Percentiles rank a stretch among this genome's conserved stretches.
These are phyloP conservation scores for Macrophomina phaseolina DNA, from an alignment of 2,329 filamentous ascomycete genomes.

Conservation along the genomic window DNA sequence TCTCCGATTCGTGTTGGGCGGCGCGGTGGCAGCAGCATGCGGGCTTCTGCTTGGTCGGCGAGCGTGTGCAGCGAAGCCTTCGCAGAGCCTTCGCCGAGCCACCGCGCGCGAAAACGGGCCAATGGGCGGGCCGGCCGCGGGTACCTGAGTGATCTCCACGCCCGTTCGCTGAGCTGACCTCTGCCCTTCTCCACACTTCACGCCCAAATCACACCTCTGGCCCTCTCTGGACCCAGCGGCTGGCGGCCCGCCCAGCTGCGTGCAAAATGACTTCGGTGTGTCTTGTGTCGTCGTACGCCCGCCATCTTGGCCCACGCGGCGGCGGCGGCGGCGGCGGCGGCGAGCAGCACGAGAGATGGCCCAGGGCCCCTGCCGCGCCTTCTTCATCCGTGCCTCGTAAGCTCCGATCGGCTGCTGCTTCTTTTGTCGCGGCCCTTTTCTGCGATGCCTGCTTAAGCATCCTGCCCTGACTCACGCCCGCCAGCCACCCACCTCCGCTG, in stretches of 20 bases:
- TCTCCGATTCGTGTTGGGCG: conserved; percentile 12
- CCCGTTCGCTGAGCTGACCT: background rate
- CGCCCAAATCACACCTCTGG: conserved; percentile 1
- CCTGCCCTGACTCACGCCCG: background rate
- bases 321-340: background rate
- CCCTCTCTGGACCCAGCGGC: background rate
- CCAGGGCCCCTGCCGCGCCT: background rate
- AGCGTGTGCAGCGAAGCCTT: background rate
- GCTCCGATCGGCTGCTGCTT: conserved; percentile 3
- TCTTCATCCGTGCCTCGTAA: conserved; percentile 5
- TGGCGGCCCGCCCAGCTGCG: background rate
- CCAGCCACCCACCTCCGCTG: background rate
- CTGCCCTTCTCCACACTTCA: conserved; percentile 15
- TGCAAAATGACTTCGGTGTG: background rate
- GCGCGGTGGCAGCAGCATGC: background rate
- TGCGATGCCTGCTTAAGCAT: background rate
- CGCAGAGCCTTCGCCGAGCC: background rate
- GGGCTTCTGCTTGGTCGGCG: conserved; percentile 13
- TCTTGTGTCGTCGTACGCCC: background rate
- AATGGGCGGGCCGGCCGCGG: conserved; percentile 4
- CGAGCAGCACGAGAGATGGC: background rate
- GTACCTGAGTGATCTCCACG: conserved; percentile 16
- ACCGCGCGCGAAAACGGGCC: background rate
- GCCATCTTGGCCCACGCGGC: conserved; percentile 1
- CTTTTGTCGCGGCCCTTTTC: conserved; percentile 3